A percentile compares a stretch with the other conserved stretches of the same genome.
phyloP scores from a whole-genome alignment of 257 asterid species.

The Euphrasia confusa region DNA sequence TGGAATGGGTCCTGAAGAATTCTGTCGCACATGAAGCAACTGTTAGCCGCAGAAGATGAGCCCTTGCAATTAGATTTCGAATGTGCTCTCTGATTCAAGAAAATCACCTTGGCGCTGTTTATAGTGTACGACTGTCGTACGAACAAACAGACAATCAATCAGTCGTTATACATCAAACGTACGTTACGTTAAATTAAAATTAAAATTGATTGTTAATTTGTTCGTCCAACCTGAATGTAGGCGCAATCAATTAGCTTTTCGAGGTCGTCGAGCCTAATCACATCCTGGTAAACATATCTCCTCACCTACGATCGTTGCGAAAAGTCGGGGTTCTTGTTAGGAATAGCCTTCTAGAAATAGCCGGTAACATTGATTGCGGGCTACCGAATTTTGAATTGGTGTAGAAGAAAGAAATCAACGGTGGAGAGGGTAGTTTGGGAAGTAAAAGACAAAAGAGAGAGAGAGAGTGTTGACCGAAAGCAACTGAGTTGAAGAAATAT shows the following conservation, averaged over 20 bases:
- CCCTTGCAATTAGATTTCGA: slow-evolving; percentile 46
- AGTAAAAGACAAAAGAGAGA: not conserved
- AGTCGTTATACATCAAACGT: too few relatives aligned
- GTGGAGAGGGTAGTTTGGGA: slow-evolving; percentile 1
- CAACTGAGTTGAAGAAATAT: slow-evolving; percentile 17
- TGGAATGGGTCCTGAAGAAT: slow-evolving; percentile 76
- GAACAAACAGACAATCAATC: not conserved
- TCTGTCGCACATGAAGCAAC: slow-evolving; percentile 81
- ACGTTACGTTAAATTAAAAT: too few relatives aligned
- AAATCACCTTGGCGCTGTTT: slow-evolving; percentile 85
- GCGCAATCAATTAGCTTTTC: slow-evolving; percentile 80
- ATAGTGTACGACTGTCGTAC: slow-evolving; percentile 76
- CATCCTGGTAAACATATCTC: slow-evolving; percentile 79
- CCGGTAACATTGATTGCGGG: not conserved
- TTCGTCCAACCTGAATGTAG: slow-evolving; percentile 51
- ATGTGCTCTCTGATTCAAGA: slow-evolving; percentile 74
- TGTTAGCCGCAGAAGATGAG: slow-evolving; percentile 35
- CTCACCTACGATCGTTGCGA: slow-evolving; percentile 47
- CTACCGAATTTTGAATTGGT: too few relatives aligned
- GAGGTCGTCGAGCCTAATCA: slow-evolving; percentile 76
- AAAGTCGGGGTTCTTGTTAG: too few relatives aligned
- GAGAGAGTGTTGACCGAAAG: slow-evolving; percentile 44
- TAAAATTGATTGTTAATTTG: too few relatives aligned
- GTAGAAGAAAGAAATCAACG: not conserved
- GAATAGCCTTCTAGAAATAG: not conserved